phyloP scores from a whole-genome alignment of 208 protist genomes.

The Phytomonas francai region DNA sequence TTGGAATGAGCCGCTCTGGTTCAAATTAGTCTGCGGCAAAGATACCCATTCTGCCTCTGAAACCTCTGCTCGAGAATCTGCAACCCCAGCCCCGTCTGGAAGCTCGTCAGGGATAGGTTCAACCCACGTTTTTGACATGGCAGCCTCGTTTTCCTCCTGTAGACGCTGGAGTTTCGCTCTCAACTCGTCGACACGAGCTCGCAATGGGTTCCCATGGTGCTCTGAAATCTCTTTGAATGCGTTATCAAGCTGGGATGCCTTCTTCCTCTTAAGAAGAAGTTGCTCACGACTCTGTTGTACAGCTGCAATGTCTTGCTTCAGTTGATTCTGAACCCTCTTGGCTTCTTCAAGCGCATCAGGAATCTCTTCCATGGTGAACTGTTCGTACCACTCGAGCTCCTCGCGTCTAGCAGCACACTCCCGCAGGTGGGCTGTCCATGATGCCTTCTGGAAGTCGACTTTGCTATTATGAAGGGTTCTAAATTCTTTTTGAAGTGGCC shows the following conservation, averaged over 20 bases:
- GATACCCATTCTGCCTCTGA: slow-evolving; percentile 1
- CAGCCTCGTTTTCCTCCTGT: slow-evolving; percentile 13
- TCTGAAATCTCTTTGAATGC: slow-evolving; percentile 1
- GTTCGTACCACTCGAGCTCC: slow-evolving; percentile 46
- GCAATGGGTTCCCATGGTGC: not conserved
- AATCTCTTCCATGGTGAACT: slow-evolving; percentile 31
- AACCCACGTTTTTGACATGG: not conserved
- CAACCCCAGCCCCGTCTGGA: not conserved
- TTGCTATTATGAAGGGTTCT: not conserved
- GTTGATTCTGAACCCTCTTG: slow-evolving; percentile 13
- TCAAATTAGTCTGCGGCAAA: not conserved
- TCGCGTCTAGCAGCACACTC: slow-evolving; percentile 15
- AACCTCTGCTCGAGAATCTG: not conserved
- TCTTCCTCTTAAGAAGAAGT: slow-evolving; percentile 2
- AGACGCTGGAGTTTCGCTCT: not conserved
- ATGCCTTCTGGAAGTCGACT: not conserved
- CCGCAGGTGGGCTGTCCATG: not conserved
- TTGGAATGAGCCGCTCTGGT: not conserved
- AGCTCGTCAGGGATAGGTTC: not conserved
- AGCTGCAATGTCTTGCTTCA: not conserved
- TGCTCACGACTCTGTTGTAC: not conserved
- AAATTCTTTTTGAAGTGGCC: not conserved
- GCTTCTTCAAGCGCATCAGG: slow-evolving; percentile 25
- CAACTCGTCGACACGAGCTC: not conserved
- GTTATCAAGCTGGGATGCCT: not conserved